Base-by-base conservation (phyloP, 2,329 filamentous ascomycete species). In the Clarireedia paspali region DNA sequence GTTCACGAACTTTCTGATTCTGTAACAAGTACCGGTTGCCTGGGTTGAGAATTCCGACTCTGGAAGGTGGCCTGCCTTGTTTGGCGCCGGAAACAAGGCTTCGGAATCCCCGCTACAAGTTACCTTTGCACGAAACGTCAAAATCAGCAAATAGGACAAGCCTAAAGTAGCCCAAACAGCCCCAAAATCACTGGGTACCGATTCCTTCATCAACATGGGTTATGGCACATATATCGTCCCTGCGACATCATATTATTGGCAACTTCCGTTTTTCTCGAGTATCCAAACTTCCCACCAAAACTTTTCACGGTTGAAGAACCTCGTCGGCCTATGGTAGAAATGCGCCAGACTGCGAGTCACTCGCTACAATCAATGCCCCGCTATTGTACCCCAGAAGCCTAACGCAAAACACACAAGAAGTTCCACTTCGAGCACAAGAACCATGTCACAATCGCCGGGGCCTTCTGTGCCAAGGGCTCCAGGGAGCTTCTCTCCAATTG, bases 401-500 rank as follows among this genome's bases (percentile, higher is more conserved):
- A 55, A 55, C 53, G 46, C 53, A 50, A 55, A 55, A 44, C 38
- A 55, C 30, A 50, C 26, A 50, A 50, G 12, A 50, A 55, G 47
- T 50, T 45, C 53, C 53, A 55, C 53, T 50, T 50, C 45, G 36
- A 44, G 46, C 26, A 44, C 39, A 17, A 49, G 56, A 59, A 60
- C 58, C 58, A 64, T 63, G 60, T 63, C 62, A 55, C 60, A 62
- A 51, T 57, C 59, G 40, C 57, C 63, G 58, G 64, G 61, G 51
- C 59, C 55, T 59, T 54, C 58, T 38, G 50, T 56, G 46, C 55
- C 58, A 50, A 58, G 66, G 60, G 64, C 63, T 14, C 66, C 66
- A 50, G 67, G 66, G 49, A 68, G 66, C 59, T 69, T 69, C 55
- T 68, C 66, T 38, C 62, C 66, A 44, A 58, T 64, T 39, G 57